Evolutionary conservation across 306 rosid genomes (phyloP), one percentile per base, ranked within the genome.

Genomic region (Coriaria nepalensis): DNA sequence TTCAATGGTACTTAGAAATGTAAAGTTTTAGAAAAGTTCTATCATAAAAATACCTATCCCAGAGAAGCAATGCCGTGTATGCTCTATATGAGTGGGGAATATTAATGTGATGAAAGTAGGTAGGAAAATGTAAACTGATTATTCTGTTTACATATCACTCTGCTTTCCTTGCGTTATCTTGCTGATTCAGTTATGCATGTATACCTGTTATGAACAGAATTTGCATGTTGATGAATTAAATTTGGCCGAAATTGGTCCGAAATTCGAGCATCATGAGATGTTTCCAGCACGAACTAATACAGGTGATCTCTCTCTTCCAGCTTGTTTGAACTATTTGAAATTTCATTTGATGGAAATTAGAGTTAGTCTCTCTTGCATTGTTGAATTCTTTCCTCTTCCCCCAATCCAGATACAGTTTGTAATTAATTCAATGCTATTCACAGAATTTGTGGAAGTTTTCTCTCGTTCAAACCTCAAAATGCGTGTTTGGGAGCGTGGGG

Each of bases 401-500:
- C 29, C 29, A 20, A 20, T n/a, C 29, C 29, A 20, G 29, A 20
- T 20, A 20, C 3, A 20, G 29, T 20, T 20, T 20, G 29, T 20
- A 20, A 20, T 20, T 20, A 20, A 20, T 20, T 20, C 29, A 20
- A 48, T 12, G 50, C 63, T 37, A 45, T 49, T 42, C 64, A 65
- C 94, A 90, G 95, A 90, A 72, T 90, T 90, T 70, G 94, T 85
- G 57, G 82, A 85, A 84, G 83, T 85, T 46, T 66, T 79, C 64
- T 73, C 95, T 37, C 51, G 68, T 41, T 78, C 82, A 56, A 95
- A 85, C 53, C 68, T 90, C 55, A 90, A 85, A 68, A 90, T 90
- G 95, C 81, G 92, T 57, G 98, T 85, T 56, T 81, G 98, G 98
- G 98, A 81, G 79, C 92, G 95, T 15, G 95, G 95, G 10, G 95